Evolutionary conservation across 371 early-diverging fungal genomes (phyloP).

Genomic region (Mortierella sp.): DNA sequence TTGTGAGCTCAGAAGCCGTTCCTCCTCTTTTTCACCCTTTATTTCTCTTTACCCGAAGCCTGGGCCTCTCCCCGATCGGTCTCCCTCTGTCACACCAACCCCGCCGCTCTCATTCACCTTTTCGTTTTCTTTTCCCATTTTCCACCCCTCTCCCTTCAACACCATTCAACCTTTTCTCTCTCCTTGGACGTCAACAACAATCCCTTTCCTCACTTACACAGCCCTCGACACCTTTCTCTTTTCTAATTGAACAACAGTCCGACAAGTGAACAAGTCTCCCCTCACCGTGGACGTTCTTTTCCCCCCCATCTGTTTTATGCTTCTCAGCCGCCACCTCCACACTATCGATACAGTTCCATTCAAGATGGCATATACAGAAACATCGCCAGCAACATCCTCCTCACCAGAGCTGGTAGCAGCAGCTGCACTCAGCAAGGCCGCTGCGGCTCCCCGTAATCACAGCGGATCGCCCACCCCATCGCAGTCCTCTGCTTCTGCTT

Average conservation of each 20-base stretch:
- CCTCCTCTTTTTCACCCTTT: background rate
- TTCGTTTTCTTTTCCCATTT: background rate
- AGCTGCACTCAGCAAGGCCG: background rate
- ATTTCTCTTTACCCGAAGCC: background rate
- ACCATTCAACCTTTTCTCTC: background rate
- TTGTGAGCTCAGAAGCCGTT: background rate
- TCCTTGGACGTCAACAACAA: background rate
- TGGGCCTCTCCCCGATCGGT: slow-evolving; percentile 6
- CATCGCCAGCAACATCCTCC: slow-evolving; percentile 1
- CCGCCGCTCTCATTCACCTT: background rate
- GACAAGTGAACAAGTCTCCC: background rate
- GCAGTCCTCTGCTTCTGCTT: background rate
- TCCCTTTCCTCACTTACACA: background rate
- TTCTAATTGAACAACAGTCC: background rate
- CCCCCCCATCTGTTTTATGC: background rate
- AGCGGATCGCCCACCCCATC: slow-evolving; percentile 20
- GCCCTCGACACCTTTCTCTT: no score
- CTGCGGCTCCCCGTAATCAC: background rate
- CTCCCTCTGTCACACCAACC: slow-evolving; percentile 8
- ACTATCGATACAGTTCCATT: background rate
- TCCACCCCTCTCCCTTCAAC: background rate
- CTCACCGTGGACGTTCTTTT: no score
- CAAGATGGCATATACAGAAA: slow-evolving; percentile 8
- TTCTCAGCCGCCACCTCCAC: background rate
- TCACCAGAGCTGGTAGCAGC: slow-evolving; percentile 5